These are phyloP conservation scores for Arctium lappa DNA, from an alignment of 129 eudicot genomes.

Conservation along the genomic window DNA sequence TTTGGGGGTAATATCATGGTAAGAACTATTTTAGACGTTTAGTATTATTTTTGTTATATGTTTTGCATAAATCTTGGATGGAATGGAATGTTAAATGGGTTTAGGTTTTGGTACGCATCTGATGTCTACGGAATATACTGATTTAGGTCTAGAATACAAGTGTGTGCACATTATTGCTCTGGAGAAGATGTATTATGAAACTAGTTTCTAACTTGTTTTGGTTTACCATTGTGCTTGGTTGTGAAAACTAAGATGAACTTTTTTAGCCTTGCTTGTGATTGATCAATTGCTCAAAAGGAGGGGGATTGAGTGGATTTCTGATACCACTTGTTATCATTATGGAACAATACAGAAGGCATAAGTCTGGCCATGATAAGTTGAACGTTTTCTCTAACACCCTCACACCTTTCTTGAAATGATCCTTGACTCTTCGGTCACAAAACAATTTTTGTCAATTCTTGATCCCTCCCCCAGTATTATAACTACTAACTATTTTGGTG, in stretches of 20 bases:
- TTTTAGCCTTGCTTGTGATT: neutral
- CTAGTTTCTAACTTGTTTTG: neutral
- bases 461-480: too few species aligned
- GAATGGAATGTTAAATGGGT: neutral
- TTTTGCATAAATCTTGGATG: neutral
- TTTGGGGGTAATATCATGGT: neutral
- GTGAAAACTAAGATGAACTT: neutral
- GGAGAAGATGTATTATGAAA: neutral
- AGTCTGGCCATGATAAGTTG: too few species aligned
- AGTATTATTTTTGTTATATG: neutral
- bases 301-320: neutral
- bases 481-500: too few species aligned
- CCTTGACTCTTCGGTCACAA: too few species aligned
- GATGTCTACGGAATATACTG: neutral
- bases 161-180: too few species aligned
- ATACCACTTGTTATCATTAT: too few species aligned
- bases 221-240: neutral
- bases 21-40: neutral
- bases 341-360: too few species aligned
- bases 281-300: neutral
- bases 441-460: too few species aligned
- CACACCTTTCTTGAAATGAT: too few species aligned
- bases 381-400: too few species aligned
- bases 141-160: neutral
- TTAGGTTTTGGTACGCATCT: neutral